A percentile compares a stretch with the other conserved stretches of the same genome.
Conservation (phyloP, 306 rosid genomes). For the Sesbania bispinosa region DNA sequence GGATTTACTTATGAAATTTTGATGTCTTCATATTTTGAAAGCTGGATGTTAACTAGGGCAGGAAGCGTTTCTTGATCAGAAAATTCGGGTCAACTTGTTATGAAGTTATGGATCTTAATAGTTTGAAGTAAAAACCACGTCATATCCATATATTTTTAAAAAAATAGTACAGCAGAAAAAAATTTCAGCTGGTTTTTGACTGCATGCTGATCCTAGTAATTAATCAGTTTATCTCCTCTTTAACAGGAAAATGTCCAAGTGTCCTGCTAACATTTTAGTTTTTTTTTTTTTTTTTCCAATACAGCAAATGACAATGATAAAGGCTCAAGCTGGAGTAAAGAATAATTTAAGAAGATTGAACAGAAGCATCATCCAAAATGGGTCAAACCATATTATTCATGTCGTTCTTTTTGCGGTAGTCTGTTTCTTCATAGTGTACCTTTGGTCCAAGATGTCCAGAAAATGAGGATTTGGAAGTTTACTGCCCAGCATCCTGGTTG, state of each 20-base stretch:
- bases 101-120: not conserved
- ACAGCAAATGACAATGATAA: conserved; percentile 70
- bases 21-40: not conserved
- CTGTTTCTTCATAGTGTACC: conserved; percentile 63
- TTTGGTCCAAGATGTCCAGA: conserved; percentile 67
- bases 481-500: not conserved
- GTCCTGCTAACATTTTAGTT: conserved; percentile 13
- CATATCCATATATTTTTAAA: too few species aligned
- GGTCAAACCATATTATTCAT: conserved; percentile 66
- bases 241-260: not conserved
- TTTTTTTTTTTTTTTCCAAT: too few species aligned
- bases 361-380: too few species aligned
- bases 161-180: not conserved
- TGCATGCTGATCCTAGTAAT: too few species aligned
- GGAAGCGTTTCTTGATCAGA: not conserved
- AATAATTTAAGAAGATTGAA: too few species aligned
- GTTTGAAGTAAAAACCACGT: not conserved
- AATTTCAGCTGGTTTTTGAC: not conserved
- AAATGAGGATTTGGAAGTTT: conserved; percentile 30
- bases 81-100: not conserved
- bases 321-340: too few species aligned
- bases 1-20: not conserved
- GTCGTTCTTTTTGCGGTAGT: conserved; percentile 60
- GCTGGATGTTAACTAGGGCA: too few species aligned
- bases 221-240: not conserved